phyloP scores from a whole-genome alignment of 805 yeast species.

The Tetrapisispora arboricola region DNA sequence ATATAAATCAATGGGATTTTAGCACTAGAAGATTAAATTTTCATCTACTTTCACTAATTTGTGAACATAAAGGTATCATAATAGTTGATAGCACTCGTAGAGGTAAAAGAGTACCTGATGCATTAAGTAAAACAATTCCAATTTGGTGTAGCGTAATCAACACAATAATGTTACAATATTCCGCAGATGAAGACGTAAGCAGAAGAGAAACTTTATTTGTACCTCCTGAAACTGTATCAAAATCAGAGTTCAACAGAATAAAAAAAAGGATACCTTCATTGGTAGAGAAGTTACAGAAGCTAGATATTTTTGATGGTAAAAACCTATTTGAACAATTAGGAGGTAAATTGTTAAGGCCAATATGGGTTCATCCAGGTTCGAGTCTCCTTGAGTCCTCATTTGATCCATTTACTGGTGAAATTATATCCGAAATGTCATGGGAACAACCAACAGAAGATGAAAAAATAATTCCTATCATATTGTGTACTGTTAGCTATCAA shows the following conservation, averaged over 20 bases:
- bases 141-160: conserved; percentile 85
- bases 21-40: conserved; percentile 63
- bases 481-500: conserved; percentile 53
- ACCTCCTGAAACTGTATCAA: conserved; percentile 46
- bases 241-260: conserved; percentile 48
- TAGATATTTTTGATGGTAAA: conserved; percentile 33
- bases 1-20: conserved; percentile 70
- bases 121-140: conserved; percentile 77
- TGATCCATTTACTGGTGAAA: conserved; percentile 27
- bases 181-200: conserved; percentile 6
- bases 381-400: conserved; percentile 12
- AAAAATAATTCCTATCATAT: conserved; percentile 35
- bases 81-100: conserved; percentile 79
- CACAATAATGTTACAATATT: conserved; percentile 35
- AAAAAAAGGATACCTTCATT: conserved; percentile 37
- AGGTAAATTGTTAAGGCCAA: conserved; percentile 48
- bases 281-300: conserved; percentile 33
- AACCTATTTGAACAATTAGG: conserved; percentile 26
- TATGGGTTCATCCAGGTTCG: conserved; percentile 58
- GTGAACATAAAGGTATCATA: conserved; percentile 37
- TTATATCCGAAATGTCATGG: conserved; percentile 20
- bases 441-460: conserved; percentile 25
- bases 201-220: conserved; percentile 33
- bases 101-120: conserved; percentile 80
- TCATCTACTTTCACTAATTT: conserved; percentile 49